Evolutionary conservation across 352 stramenopile genomes (phyloP), one percentile per base, ranked within the genome.

Genomic region (Globisporangium sylvaticum): DNA sequence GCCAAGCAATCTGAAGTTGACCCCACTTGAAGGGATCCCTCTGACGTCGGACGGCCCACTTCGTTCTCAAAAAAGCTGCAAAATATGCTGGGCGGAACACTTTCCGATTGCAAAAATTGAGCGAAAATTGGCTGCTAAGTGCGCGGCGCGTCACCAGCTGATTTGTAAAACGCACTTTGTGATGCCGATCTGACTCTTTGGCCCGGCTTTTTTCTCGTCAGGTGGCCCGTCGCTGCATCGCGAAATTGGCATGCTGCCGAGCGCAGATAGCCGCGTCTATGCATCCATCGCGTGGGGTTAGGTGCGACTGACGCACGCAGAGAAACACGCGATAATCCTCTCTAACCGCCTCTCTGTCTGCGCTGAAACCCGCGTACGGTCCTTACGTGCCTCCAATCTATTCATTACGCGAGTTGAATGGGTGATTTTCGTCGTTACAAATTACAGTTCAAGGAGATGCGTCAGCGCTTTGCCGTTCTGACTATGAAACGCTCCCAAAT

Each of bases 1-100:
- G 15, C 27, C 27, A 64, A 55, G 58, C 39, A 64, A 64, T 52
- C 58, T 55, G 44, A 64, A 54, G 59, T 65, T 65, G 59, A 65
- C 58, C 31, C 7, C 39, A 7, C n/a, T 48, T 10, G 15, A n/a
- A 20, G 39, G 37, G 14, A 48, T 48, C 39, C 39, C 39, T 48
- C 39, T 48, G 15, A 48, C 18, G 14, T 48, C 39, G 14, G 39
- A 48, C 39, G 18, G 39, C 39, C 5, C 37, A 44, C 12, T 44
- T 44, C 37, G 14, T 44, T 44, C 37, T 44, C 12, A 15, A 48
- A 48, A 48, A 48, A 48, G 14, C 14, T 48, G 39, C 39, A 46
- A 48, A 48, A 48, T 22, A n/a, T 48, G 15, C 39, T 31, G 8
- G 24, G 57, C 57, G 57, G 37, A 52, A 48, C 39, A 48, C 39